These are phyloP conservation scores for Aspergillus sp. DNA, from an alignment of 2,329 filamentous ascomycete species.

Conservation along the genomic window DNA sequence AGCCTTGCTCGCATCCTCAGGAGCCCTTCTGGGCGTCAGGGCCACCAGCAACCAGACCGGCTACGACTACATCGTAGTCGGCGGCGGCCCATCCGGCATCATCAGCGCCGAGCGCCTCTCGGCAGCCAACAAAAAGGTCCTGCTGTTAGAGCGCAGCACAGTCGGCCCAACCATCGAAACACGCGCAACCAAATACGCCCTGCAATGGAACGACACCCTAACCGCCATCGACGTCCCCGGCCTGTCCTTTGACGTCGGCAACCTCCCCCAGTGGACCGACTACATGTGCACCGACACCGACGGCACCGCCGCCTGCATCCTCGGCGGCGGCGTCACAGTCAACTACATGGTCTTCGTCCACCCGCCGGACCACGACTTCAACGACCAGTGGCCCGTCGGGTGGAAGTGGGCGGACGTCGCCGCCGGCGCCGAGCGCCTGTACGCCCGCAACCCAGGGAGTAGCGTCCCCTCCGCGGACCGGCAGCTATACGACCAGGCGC, in stretches of 20 bases:
- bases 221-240: conserved; percentile 26
- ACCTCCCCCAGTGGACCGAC: conserved; percentile 19
- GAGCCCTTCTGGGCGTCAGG: no score
- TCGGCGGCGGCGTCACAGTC: conserved; percentile 26
- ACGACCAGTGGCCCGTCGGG: conserved; percentile 71
- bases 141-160: conserved; percentile 26
- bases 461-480: conserved; percentile 68
- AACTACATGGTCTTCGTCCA: conserved; percentile 28
- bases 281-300: conserved; percentile 28
- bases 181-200: conserved; percentile 20
- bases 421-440: conserved; percentile 64
- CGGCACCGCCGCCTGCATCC: conserved; percentile 26
- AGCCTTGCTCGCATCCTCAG: no score
- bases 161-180: conserved; percentile 20
- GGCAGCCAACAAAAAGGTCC: conserved; percentile 25
- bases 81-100: conserved; percentile 28
- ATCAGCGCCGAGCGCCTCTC: conserved; percentile 26
- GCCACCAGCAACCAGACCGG: background rate
- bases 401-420: conserved; percentile 70
- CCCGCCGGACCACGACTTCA: conserved; percentile 66
- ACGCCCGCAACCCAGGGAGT: conserved; percentile 71
- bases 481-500: conserved; percentile 66
- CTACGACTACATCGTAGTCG: conserved; percentile 30
- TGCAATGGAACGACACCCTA: conserved; percentile 25
- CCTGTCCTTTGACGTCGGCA: conserved; percentile 20